Base-by-base conservation (phyloP, 2,329 filamentous ascomycete species). In the Aspergillus sclerotialis region DNA sequence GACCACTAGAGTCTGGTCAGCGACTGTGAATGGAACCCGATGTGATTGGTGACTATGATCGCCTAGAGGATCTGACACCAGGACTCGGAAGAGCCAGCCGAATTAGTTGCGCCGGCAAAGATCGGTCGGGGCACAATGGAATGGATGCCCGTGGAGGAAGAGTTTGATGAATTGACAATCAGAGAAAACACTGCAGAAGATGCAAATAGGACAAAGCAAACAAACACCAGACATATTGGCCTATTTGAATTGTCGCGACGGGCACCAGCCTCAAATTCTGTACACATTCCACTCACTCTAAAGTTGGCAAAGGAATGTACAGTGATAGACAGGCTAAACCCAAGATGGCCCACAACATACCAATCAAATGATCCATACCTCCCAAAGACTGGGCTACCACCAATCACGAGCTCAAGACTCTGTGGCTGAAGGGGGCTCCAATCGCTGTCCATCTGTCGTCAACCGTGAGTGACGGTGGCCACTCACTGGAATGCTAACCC, bases 171-270 rank as follows among this genome's bases (percentile, higher is more conserved):
- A 38, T 53, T 53, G 53, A 48, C 56, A 59, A 60, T 53, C 49
- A 47, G 52, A 48, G 42, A 58, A 60, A 60, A 60, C 56, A 59
- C 47, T 58, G 56, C 55, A 57, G 45, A 60, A 44, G 45, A 57
- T 61, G 58, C 58, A 62, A 61, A 61, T 52, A 46, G 55, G 48
- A 53, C 59, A 62, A 62, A 62, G 55, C 53, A 61, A 61, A 58
- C 59, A 62, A 62, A 62, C 59, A 61, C 59, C 56, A 60, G 59
- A 53, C 39, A 38, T 34, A 50, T 35, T 48, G 44, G 38, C 42
- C 45, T 62, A 61, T 62, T 62, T 62, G 58, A 62, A 61, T 49
- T 46, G 43, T 43, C 38, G 39, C 38, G 31, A 42, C 21, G 40
- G 34, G 31, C 38, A 32, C 58, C 58, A 61, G 58, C 59, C 59